These are phyloP conservation scores for Erodium chrysanthum DNA, from an alignment of 441 rosid genomes.

Conservation along the genomic window DNA sequence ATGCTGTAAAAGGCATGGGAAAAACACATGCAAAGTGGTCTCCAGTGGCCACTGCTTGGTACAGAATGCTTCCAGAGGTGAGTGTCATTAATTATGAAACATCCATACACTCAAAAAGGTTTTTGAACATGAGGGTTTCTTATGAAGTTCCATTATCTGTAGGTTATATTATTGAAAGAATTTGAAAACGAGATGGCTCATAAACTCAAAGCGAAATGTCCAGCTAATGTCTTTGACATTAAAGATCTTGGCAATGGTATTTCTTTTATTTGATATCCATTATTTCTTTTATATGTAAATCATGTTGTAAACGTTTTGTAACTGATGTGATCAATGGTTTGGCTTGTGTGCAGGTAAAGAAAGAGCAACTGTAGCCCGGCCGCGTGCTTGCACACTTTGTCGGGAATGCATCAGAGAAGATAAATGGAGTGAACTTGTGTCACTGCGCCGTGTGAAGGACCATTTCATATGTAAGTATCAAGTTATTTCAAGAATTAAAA, in stretches of 20 bases:
- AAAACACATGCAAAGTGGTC: slow-evolving; percentile 98
- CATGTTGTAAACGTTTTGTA: not conserved
- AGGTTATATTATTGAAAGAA: slow-evolving; percentile 64
- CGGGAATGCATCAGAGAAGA: slow-evolving; percentile 72
- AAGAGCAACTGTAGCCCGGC: slow-evolving; percentile 67
- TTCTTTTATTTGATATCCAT: slow-evolving; percentile 15
- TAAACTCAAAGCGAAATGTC: slow-evolving; percentile 55
- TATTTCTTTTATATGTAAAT: slow-evolving; percentile 7
- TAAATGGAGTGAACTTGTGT: slow-evolving; percentile 47
- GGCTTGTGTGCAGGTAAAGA: slow-evolving; percentile 46
- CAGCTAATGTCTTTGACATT: slow-evolving; percentile 71
- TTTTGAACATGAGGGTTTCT: not conserved
- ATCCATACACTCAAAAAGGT: not conserved
- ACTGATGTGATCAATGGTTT: slow-evolving; percentile 13
- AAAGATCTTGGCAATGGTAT: slow-evolving; percentile 83
- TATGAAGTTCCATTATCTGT: slow-evolving; percentile 9
- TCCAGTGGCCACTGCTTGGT: slow-evolving; percentile 93
- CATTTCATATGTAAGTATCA: slow-evolving; percentile 83
- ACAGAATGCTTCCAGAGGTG: slow-evolving; percentile 94
- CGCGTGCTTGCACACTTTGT: slow-evolving; percentile 77
- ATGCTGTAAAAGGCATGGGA: slow-evolving; percentile 87
- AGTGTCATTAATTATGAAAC: slow-evolving; percentile 11
- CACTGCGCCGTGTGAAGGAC: slow-evolving; percentile 56
- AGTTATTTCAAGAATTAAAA: not conserved
- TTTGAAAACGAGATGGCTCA: slow-evolving; percentile 51